Conservation (phyloP, 2,329 filamentous ascomycete species). For the Dendryphion nanum region DNA sequence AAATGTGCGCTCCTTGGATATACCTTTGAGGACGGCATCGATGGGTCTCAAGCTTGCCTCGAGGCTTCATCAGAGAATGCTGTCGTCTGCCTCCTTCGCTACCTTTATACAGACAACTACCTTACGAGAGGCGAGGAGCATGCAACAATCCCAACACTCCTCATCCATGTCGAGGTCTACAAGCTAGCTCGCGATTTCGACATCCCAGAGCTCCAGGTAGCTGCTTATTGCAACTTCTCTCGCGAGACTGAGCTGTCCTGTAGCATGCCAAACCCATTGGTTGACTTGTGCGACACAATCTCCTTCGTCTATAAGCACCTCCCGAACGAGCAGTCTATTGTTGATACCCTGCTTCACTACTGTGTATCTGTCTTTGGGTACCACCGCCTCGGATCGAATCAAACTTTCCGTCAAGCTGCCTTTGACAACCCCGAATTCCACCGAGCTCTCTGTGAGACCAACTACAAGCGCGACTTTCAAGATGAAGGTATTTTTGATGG, state of each 20-base stretch:
- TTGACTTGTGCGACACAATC: slow-evolving; percentile 42
- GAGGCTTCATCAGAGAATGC: slow-evolving; percentile 34
- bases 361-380: slow-evolving; percentile 40
- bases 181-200: slow-evolving; percentile 43
- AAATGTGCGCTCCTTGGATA: slow-evolving; percentile 40
- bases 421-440: slow-evolving; percentile 40
- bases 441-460: slow-evolving; percentile 40
- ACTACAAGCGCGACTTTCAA: slow-evolving; percentile 37
- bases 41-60: slow-evolving; percentile 35
- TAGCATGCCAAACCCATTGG: slow-evolving; percentile 36
- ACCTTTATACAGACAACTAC: slow-evolving; percentile 43
- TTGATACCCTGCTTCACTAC: slow-evolving; percentile 44
- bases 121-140: slow-evolving; percentile 20
- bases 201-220: slow-evolving; percentile 37
- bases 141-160: slow-evolving; percentile 25
- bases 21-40: slow-evolving; percentile 38
- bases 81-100: slow-evolving; percentile 41
- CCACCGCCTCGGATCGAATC: slow-evolving; percentile 36
- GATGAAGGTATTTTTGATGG: slow-evolving; percentile 40
- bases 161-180: slow-evolving; percentile 43
- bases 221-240: slow-evolving; percentile 41
- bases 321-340: slow-evolving; percentile 22
- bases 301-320: slow-evolving; percentile 34
- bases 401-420: slow-evolving; percentile 37
- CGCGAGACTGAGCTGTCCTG: slow-evolving; percentile 40